phyloP scores from a whole-genome alignment of 2,329 filamentous ascomycete species.

The Fusarium protoensiforme region DNA sequence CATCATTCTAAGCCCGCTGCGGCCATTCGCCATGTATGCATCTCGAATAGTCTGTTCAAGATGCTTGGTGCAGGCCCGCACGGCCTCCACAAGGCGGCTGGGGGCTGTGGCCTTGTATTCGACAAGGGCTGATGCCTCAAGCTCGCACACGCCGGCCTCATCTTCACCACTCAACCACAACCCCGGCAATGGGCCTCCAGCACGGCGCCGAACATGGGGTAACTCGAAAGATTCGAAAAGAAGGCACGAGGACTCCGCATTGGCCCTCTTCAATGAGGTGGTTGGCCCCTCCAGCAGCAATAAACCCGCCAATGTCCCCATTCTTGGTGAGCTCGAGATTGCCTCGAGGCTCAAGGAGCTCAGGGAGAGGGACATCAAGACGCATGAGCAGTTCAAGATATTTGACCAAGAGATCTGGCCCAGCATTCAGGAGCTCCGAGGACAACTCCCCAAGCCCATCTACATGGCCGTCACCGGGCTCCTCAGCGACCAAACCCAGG shows the following conservation, averaged over 20 bases:
- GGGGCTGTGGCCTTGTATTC: slow-evolving; percentile 39
- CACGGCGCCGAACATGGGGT: not conserved
- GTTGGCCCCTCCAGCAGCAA: slow-evolving; percentile 34
- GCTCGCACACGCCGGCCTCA: slow-evolving; percentile 9
- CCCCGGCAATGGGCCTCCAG: slow-evolving; percentile 4
- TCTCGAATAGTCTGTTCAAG: slow-evolving; percentile 50
- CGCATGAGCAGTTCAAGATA: slow-evolving; percentile 33
- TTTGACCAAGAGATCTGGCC: slow-evolving; percentile 48
- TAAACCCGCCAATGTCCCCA: not conserved
- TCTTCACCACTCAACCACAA: slow-evolving; percentile 9
- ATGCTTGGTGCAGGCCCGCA: slow-evolving; percentile 47
- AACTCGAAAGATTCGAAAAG: slow-evolving; percentile 14
- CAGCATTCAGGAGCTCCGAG: slow-evolving; percentile 40
- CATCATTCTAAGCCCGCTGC: slow-evolving; percentile 1
- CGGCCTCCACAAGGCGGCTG: slow-evolving; percentile 27
- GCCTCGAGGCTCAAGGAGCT: slow-evolving; percentile 45
- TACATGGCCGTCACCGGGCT: slow-evolving; percentile 37
- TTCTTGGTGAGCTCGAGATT: slow-evolving; percentile 45
- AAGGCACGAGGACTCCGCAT: slow-evolving; percentile 35
- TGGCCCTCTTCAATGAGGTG: slow-evolving; percentile 52
- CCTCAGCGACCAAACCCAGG: slow-evolving; percentile 30
- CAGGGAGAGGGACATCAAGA: slow-evolving; percentile 9
- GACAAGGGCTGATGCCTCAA: slow-evolving; percentile 31
- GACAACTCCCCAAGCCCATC: slow-evolving; percentile 44
- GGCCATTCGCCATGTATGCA: slow-evolving; percentile 46